These are phyloP conservation scores for Stagonosporopsis cucurbitacearum DNA, from an alignment of 2,329 filamentous ascomycete genomes.

Conservation along the genomic window DNA sequence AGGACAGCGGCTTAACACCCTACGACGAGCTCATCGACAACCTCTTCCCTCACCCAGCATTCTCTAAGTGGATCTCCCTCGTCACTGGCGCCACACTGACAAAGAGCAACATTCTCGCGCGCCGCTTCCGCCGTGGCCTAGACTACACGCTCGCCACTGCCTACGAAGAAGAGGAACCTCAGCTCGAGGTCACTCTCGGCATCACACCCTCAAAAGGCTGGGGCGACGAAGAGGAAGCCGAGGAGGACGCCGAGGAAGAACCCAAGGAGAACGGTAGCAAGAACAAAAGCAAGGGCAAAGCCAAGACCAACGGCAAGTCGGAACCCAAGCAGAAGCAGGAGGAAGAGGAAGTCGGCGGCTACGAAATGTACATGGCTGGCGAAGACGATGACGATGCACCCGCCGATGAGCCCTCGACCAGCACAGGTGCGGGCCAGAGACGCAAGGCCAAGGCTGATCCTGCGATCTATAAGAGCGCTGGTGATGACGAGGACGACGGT, in stretches of 20 bases:
- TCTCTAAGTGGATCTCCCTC: conserved; percentile 86
- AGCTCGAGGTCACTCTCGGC: conserved; percentile 85
- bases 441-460: conserved; percentile 66
- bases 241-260: conserved; percentile 52
- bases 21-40: conserved; percentile 81
- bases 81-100: conserved; percentile 78
- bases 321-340: conserved; percentile 39
- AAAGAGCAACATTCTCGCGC: conserved; percentile 78
- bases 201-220: conserved; percentile 86
- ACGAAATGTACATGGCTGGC: conserved; percentile 93
- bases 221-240: conserved; percentile 72
- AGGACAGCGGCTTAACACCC: conserved; percentile 44
- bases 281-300: conserved; percentile 16
- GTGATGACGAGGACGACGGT: conserved; percentile 74
- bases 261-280: conserved; percentile 50
- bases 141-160: conserved; percentile 95
- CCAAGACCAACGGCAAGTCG: conserved; percentile 21
- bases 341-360: conserved; percentile 71
- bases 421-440: conserved; percentile 57
- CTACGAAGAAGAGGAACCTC: conserved; percentile 73
- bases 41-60: conserved; percentile 82
- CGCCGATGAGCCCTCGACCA: conserved; percentile 40
- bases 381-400: conserved; percentile 68
- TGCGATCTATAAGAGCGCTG: conserved; percentile 73
- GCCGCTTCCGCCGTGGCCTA: conserved; percentile 82